Evolutionary conservation across 495 filamentous ascomycete species (phyloP), one percentile per base, ranked within the genome.

Genomic region (Penicillium lagena): DNA sequence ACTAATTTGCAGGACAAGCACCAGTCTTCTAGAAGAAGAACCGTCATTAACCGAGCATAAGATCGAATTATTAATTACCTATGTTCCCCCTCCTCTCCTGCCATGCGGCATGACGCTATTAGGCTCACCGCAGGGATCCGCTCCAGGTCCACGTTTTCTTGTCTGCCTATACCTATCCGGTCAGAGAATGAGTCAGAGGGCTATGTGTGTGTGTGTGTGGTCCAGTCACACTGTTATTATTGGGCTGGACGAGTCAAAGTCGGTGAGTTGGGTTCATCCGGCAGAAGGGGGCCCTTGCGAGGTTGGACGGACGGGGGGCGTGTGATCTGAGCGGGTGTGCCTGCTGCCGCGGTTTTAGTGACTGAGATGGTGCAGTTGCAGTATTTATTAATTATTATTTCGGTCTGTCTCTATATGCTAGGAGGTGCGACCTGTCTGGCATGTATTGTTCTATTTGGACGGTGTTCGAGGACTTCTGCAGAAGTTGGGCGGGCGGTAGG

Each of bases 81-180:
- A 6, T 14, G 12, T 33, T 27, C 37, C 40, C 46, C 50, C 46
- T 39, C 17, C 35, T 40, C 42, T 45, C 38, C 46, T 43, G 39
- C 46, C 41, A 54, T 59, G 52, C 47, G 46, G 47, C 55, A 60
- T 60, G 51, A 55, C 55, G 55, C 55, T 55, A 58, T 57, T 22
- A 22, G 22, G 47, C 50, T 35, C 11, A 17, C 45, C 46, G 57
- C 57, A 59, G 56, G 53, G 48, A 60, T 57, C 45, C 37, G 29
- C 35, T 31, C 42, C 35, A 31, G 13, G 17, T 45, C 48, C 29
- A 40, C 34, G 40, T 29, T 11, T 35, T 48, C 37, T 40, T 35
- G 30, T 30, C 32, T 28, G 52, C 22, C 22, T 22, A 4, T 22
- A 22, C 3, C 22, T 22, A 22, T 22, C 22, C 22, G 4, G 22